Evolutionary conservation across 1,284 basidiomycete species (phyloP), one percentile per base, ranked within the genome.

Genomic region (Rhodotorula sp.): DNA sequence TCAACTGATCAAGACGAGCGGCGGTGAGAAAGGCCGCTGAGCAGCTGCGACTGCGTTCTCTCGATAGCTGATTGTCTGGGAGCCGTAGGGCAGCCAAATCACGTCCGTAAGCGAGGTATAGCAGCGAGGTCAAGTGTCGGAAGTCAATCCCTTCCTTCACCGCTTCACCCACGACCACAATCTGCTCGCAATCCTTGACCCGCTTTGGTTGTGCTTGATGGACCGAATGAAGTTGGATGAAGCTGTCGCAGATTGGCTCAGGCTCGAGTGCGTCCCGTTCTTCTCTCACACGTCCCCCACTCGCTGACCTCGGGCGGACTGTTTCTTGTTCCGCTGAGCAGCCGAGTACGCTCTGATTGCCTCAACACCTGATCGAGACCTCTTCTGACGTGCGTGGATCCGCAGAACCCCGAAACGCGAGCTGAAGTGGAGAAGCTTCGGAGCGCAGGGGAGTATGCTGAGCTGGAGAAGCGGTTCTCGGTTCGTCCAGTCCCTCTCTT

Each of bases 381-480:
- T 24, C 19, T 13, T 20, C 10, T 46, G 32, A 57, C n/a, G 24
- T 1, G n/a, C 27, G 5, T 22, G 11, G 19, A 8, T 15, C 34
- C 17, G 11, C 67, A 89, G 87, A 88, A 88, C 73, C 80, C 82
- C 62, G 72, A 76, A 22, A 88, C 87, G 4, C 82, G 84, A 65
- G 72, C 73, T 46, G 86, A 89, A 75, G 83, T 90, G 52, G 81
- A 86, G 71, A 63, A 70, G 1, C 80, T 90, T 47, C 84, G 84
- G 82, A 78, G 83, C 54, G 73, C 78, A 27, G 79, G 81, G 46
- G 79, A 87, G 62, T 76, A 78, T 27, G 77, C 79, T 15, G 87
- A 88, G 79, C 79, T 90, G 34, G 84, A 86, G 64, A 82, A 79
- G 68, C 82, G 88, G 44, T 83, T 90, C 77, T 89, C 88, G 72